Evolutionary conservation across 257 asterid species (phyloP), one percentile per base, ranked within the genome.

Genomic region (Cinchona pubescens): DNA sequence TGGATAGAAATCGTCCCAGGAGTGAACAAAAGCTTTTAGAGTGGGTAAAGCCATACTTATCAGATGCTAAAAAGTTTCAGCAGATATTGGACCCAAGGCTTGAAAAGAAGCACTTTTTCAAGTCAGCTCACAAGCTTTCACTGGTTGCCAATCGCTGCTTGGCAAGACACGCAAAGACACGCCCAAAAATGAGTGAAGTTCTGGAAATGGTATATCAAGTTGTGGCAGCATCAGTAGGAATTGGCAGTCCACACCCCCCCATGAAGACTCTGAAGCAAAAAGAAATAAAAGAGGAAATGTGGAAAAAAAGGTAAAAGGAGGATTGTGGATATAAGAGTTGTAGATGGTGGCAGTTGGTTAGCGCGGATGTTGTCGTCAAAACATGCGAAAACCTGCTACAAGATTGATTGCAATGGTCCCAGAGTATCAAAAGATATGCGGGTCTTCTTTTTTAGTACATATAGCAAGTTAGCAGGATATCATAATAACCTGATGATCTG

Each of bases 121-220:
- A 80, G 78, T 94, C 99, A 43, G 98, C 97, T 45, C 94, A 94
- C 84, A 92, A 84, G 84, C 96, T 94, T 76, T 90, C 99, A 0
- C 81, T 82, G 4, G 85, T 94, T 23, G 99, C 99, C 67, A 94
- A 94, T 81, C 96, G 96, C 67, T 94, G 99, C 90, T 77, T 94
- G 84, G 70, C 90, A 69, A 81, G 94, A 69, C 82, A 86, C 27
- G 74, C 92, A 0, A 94, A 92, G 77, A 51, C 96, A 23, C 90
- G 99, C n/a, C 99, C 99, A 29, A 91, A 87, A 70, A 94, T 92
- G 98, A 86, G 96, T 38, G 97, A 95, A 74, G 93, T 95, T 60
- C 79, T 82, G 65, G 96, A 83, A 82, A 84, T 92, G 99, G 86
- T 95, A 64, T 82, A 80, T 75, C 87, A 83, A 71, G 90, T 95